Percentiles rank a stretch among this genome's conserved stretches.
Conservation (phyloP, 495 filamentous ascomycete genomes). For the Patellaria atrata region DNA sequence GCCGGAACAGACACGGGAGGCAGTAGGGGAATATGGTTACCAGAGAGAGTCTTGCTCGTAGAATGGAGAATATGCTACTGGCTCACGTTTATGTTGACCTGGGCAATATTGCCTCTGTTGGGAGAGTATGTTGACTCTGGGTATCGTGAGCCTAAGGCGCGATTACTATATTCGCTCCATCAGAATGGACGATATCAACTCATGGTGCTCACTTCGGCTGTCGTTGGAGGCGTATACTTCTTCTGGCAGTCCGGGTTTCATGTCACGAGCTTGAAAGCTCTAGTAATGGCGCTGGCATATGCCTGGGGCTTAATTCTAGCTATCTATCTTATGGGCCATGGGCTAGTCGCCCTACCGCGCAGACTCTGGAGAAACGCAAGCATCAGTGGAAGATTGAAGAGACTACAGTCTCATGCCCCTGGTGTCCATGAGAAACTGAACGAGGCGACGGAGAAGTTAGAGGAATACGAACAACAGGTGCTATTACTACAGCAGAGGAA, state of each 20-base stretch:
- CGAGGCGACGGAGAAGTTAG: constrained; percentile 67
- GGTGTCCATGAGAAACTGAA: constrained; percentile 73
- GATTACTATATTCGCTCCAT: constrained; percentile 67
- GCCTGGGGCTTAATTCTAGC: constrained; percentile 82
- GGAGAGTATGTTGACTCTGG: constrained; percentile 90
- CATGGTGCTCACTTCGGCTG: constrained; percentile 54
- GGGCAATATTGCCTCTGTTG: constrained; percentile 86
- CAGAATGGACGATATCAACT: constrained; percentile 80
- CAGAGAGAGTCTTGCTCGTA: constrained; percentile 56
- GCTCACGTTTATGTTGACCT: constrained; percentile 89
- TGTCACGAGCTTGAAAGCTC: constrained; percentile 50
- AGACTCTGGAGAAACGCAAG: constrained; percentile 62
- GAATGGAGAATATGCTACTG: constrained; percentile 92
- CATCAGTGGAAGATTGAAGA: constrained; percentile 51
- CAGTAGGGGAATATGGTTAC: constrained; percentile 51
- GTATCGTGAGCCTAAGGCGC: constrained; percentile 68
- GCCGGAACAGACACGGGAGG: constrained; percentile 51
- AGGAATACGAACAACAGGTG: constrained; percentile 69
- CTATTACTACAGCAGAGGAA: constrained; percentile 64
- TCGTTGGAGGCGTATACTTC: constrained; percentile 68
- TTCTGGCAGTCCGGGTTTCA: constrained; percentile 63
- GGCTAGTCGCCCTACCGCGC: constrained; percentile 79
- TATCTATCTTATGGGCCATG: constrained; percentile 95
- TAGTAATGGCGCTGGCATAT: constrained; percentile 88
- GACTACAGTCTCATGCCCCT: constrained; percentile 66